Conservation (phyloP, 169 alveolate species). For the Plasmodium knowlesi region DNA sequence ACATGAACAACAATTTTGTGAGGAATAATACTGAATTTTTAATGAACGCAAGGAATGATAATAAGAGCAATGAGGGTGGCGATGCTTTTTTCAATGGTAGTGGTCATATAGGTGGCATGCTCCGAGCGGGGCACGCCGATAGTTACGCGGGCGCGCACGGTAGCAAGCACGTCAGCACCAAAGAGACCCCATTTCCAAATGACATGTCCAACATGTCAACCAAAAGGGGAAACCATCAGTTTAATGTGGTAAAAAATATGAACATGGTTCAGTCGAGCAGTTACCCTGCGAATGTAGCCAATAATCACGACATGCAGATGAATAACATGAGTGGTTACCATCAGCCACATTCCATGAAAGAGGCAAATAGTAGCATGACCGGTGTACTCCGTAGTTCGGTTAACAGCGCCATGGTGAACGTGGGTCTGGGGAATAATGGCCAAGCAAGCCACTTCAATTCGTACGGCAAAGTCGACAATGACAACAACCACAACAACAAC, state of each 20-base stretch:
- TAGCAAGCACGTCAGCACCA: not conserved
- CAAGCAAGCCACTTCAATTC: not conserved
- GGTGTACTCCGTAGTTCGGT: not conserved
- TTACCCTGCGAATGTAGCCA: not conserved
- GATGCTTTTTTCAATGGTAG: not conserved
- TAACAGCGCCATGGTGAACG: not conserved
- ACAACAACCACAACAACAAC: not conserved
- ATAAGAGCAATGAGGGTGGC: constrained; percentile 5
- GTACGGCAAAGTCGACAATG: not conserved
- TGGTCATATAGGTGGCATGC: not conserved
- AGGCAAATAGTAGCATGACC: not conserved
- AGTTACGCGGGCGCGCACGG: not conserved
- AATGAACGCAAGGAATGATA: constrained; percentile 2
- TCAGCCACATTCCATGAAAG: constrained; percentile 2
- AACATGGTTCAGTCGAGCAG: constrained; percentile 17
- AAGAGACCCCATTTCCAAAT: not conserved
- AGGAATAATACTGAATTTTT: not conserved
- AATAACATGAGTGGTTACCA: constrained; percentile 22
- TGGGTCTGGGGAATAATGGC: not conserved
- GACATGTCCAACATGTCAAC: not conserved
- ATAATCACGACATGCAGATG: constrained; percentile 15
- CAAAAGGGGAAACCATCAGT: constrained; percentile 13
- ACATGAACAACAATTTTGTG: not conserved
- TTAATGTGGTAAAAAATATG: constrained; percentile 19
- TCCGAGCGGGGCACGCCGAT: not conserved